Base-by-base conservation (phyloP, 2,329 filamentous ascomycete species). In the Fusarium secorum region DNA sequence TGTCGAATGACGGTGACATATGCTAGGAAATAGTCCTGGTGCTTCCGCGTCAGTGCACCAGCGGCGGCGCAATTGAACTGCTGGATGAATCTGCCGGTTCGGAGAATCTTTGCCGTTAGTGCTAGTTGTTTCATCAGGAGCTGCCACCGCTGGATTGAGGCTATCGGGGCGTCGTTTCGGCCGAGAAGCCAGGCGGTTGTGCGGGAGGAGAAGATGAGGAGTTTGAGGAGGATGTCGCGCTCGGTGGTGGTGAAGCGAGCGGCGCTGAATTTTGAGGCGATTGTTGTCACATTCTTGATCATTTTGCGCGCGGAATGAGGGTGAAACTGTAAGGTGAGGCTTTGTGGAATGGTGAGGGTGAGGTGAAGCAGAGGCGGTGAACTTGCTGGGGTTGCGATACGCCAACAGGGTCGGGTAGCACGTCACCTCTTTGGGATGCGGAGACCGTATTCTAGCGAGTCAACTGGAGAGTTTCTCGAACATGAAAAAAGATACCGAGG, bases 1-100 rank as follows among this genome's bases (percentile, higher is more conserved):
- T 70, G 66, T 17, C 66, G 66, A n/a, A 61, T 28, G 26, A 66
- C n/a, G 2, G 61, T 66, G 15, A 66, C 18, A 18, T 53, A 44
- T 11, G n/a, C 51, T 15, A 69, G 33, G 18, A 66, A 70, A 17
- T 11, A n/a, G 11, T 66, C 52, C 20, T 70, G 60, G 33, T 61
- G 49, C 38, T 52, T 55, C n/a, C 20, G 18, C n/a, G 36, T 18
- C 7, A 45, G 15, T 11, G 22, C 33, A 15, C 44, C 26, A 2
- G 32, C 42, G 4, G 39, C 49, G 9, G 35, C 24, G 42, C 17
- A 26, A 20, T 46, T 49, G 26, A 66, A 51, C 10, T 55, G 48
- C 35, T 69, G 59, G 2, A 56, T 11, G 10, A 68, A 59, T 22
- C 46, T 60, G 3, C 66, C 66, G 3, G 48, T 28, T 2, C 66